Evolutionary conservation across 179 eudicot species (phyloP).

Genomic region (Beta macrorhiza): DNA sequence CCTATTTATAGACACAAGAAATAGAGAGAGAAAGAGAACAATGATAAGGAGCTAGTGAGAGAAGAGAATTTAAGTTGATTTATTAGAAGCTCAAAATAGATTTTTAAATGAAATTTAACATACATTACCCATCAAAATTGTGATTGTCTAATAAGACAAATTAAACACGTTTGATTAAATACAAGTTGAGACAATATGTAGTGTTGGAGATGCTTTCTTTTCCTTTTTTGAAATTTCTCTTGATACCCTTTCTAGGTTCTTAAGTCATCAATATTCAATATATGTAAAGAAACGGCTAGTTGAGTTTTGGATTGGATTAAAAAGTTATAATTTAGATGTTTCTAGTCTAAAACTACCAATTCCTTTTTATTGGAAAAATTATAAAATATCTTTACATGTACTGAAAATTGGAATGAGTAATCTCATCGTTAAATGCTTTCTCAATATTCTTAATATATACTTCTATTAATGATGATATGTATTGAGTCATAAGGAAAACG

Average conservation of each 20-base stretch:
- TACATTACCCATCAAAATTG: background rate
- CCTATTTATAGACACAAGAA: conserved; percentile 32
- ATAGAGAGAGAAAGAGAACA: conserved; percentile 2
- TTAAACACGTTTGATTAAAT: conserved; percentile 23
- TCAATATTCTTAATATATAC: no score
- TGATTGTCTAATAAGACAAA: background rate
- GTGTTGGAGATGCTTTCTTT: conserved; percentile 25
- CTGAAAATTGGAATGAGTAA: no score
- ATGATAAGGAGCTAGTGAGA: conserved; percentile 9
- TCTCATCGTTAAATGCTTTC: no score
- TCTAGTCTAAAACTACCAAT: no score
- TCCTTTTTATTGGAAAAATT: no score
- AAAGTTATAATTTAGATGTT: no score
- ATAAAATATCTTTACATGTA: no score
- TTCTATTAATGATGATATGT: no score
- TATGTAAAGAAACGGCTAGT: background rate
- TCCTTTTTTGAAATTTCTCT: background rate
- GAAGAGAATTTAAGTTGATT: background rate
- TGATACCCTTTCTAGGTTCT: conserved; percentile 3
- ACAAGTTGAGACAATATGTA: conserved; percentile 23
- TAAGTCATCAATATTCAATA: background rate
- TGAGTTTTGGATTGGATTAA: background rate
- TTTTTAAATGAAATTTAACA: background rate
- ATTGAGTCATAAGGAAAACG: no score
- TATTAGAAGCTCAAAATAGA: background rate